Percentiles rank a stretch among this genome's conserved stretches.
These are phyloP conservation scores for Choanephora cucurbitarum DNA, from an alignment of 371 early-diverging fungal species.

Conservation along the genomic window DNA sequence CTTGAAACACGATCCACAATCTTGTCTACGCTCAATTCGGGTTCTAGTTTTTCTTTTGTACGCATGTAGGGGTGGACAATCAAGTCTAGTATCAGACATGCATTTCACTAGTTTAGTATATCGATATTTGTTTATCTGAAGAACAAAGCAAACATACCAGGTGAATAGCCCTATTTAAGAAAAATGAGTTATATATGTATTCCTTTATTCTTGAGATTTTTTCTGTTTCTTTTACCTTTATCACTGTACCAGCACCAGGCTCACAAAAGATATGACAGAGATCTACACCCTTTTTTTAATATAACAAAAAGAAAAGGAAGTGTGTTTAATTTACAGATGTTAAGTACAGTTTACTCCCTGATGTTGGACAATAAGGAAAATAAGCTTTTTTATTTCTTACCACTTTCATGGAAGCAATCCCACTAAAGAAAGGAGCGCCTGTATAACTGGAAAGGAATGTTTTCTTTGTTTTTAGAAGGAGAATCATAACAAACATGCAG, in stretches of 20 bases:
- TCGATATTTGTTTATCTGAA: background rate
- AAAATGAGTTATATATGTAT: background rate
- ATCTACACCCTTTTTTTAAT: constrained; percentile 88
- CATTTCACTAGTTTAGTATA: background rate
- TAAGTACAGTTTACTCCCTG: background rate
- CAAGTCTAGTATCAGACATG: constrained; percentile 41
- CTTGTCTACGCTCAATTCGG: constrained; percentile 29
- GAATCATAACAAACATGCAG: constrained; percentile 3
- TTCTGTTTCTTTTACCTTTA: constrained; percentile 30
- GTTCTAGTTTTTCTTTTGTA: constrained; percentile 34
- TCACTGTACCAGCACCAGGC: constrained; percentile 61
- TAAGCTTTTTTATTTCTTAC: constrained; percentile 51
- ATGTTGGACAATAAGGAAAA: background rate
- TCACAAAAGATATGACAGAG: constrained; percentile 91
- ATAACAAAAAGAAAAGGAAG: too few species aligned
- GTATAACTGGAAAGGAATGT: constrained; percentile 63
- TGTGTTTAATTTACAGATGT: too few species aligned
- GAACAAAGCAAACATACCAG: constrained; percentile 33
- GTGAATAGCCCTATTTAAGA: constrained; percentile 51
- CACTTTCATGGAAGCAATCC: constrained; percentile 73
- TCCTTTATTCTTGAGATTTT: background rate
- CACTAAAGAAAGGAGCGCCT: constrained; percentile 95
- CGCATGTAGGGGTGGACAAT: constrained; percentile 69
- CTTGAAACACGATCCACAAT: constrained; percentile 48
- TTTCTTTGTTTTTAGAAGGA: background rate